Conservation (phyloP, 1,139 yeast species). For the Geotrichum candidum region DNA sequence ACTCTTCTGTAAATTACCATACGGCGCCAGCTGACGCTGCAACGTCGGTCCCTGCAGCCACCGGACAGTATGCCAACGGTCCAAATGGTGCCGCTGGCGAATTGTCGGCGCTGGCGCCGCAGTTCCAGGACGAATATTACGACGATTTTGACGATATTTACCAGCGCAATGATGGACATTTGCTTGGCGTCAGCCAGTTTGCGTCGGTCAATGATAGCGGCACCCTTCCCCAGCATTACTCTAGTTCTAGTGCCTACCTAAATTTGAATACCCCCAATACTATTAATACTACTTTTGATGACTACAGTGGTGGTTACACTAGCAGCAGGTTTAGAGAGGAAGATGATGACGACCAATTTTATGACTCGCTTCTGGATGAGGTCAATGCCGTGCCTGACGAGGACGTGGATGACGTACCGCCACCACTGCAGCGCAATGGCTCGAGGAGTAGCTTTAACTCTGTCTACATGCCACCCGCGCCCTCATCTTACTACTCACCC, state of each 20-base stretch:
- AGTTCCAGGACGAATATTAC: not conserved
- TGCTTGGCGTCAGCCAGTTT: not conserved
- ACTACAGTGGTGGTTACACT: not conserved
- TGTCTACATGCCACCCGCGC: not conserved
- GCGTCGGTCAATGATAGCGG: not conserved
- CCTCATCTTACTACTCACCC: not conserved
- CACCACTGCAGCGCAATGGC: not conserved
- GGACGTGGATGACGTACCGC: not conserved
- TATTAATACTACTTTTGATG: not conserved
- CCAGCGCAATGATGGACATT: not conserved
- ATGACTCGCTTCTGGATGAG: constrained; percentile 18
- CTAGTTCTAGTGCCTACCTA: not conserved
- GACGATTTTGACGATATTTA: not conserved
- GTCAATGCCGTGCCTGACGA: constrained; percentile 15
- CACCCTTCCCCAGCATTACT: not conserved
- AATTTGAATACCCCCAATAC: not conserved
- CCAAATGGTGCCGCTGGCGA: not conserved
- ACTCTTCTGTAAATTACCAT: constrained; percentile 13
- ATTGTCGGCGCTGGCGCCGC: not conserved
- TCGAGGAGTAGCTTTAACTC: not conserved
- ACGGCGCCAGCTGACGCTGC: not conserved
- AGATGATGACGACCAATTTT: constrained; percentile 11
- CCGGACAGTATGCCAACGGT: not conserved
- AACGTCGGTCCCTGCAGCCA: not conserved
- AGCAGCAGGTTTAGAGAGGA: not conserved